phyloP scores from a whole-genome alignment of 208 protist genomes.

The Trypanosoma lewisi region DNA sequence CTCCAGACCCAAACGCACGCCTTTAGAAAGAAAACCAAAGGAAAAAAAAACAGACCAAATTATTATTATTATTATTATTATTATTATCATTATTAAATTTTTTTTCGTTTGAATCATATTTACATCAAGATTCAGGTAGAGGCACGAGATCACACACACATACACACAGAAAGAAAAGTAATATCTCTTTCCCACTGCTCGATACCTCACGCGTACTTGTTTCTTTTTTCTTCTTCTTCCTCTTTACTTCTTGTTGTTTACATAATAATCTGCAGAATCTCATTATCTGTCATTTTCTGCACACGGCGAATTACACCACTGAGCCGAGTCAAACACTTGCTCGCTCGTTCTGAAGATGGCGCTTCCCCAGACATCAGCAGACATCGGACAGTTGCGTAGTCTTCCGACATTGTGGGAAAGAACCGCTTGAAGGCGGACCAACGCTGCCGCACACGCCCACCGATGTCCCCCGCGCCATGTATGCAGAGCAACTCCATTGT shows the following conservation, averaged over 20 bases:
- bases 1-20: too few relatives aligned
- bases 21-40: too few relatives aligned
- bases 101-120: too few relatives aligned
- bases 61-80: not conserved
- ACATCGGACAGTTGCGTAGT: conserved; percentile 35
- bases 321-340: conserved; percentile 29
- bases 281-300: conserved; percentile 49
- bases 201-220: not conserved
- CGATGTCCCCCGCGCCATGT: conserved; percentile 10
- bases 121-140: too few relatives aligned
- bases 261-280: conserved; percentile 38
- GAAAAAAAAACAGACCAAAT: not conserved
- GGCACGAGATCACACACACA: too few relatives aligned
- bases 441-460: conserved; percentile 27
- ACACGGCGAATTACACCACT: conserved; percentile 49
- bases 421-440: conserved; percentile 66
- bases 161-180: conserved; percentile 11
- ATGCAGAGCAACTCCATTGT: conserved; percentile 53
- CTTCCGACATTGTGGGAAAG: conserved; percentile 53
- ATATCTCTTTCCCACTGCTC: not conserved
- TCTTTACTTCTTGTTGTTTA: conserved; percentile 16
- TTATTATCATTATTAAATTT: too few relatives aligned
- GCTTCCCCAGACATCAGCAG: conserved; percentile 14
- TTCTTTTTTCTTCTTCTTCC: not conserved
- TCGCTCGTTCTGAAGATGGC: not conserved